Evolutionary conservation across 1,284 basidiomycete species (phyloP).

Genomic region (Papiliotrema nemorosa): DNA sequence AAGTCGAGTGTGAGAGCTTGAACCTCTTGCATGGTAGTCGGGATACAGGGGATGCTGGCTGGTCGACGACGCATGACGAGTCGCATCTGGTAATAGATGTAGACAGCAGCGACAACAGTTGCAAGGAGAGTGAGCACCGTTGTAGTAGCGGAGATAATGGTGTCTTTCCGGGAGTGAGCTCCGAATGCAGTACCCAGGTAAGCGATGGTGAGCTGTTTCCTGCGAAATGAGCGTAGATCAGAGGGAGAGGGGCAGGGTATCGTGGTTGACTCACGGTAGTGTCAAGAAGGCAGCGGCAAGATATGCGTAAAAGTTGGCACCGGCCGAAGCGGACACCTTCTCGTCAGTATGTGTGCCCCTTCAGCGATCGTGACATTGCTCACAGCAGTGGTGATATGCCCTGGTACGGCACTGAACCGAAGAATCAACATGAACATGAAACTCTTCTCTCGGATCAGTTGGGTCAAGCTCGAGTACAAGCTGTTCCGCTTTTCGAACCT

Average conservation of each 20-base stretch:
- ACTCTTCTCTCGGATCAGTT: conserved; percentile 44
- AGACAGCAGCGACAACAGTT: conserved; percentile 43
- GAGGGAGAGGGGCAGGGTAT: not conserved
- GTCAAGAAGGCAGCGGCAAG: conserved; percentile 43
- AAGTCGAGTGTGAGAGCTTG: conserved; percentile 7
- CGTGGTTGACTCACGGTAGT: conserved; percentile 27
- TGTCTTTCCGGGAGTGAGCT: conserved; percentile 27
- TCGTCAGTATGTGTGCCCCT: not conserved
- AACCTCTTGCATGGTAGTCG: conserved; percentile 7
- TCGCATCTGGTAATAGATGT: conserved; percentile 47
- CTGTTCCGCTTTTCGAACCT: conserved; percentile 44
- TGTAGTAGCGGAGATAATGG: conserved; percentile 33
- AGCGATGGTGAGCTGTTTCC: conserved; percentile 43
- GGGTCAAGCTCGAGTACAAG: conserved; percentile 40
- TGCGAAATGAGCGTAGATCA: not conserved
- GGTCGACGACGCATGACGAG: conserved; percentile 30
- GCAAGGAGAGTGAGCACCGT: conserved; percentile 36
- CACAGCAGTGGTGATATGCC: conserved; percentile 43
- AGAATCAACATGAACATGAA: conserved; percentile 45
- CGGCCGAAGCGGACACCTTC: conserved; percentile 37
- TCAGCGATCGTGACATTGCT: conserved; percentile 36
- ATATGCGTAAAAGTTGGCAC: conserved; percentile 42
- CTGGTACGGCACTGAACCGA: conserved; percentile 44
- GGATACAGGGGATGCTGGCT: conserved; percentile 10
- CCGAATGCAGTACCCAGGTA: conserved; percentile 45